Percentiles rank a stretch among this genome's conserved stretches.
Conservation (phyloP, 371 early-diverging fungal genomes). For the Syncephalastrum contaminatum region DNA sequence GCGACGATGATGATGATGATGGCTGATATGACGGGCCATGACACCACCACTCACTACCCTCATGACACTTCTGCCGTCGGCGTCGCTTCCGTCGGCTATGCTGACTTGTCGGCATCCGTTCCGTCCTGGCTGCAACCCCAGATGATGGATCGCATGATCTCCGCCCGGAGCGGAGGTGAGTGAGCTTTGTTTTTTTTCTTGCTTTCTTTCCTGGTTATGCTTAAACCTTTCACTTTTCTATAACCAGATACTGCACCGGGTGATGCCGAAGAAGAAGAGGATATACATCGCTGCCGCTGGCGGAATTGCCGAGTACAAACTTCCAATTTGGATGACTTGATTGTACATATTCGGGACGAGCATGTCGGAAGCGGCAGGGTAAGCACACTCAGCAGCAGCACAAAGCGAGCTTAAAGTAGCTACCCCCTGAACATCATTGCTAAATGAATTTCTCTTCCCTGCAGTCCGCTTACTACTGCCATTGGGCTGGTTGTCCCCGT, state of each 20-base stretch:
- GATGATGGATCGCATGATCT: conserved; percentile 9
- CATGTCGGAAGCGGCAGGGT: conserved; percentile 27
- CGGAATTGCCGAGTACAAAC: conserved; percentile 5
- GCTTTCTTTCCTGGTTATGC: neutral
- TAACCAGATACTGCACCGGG: neutral
- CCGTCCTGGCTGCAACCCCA: conserved; percentile 1
- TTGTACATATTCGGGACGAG: conserved; percentile 18
- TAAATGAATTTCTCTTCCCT: neutral
- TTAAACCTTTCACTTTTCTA: conserved; percentile 1
- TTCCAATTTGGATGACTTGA: conserved; percentile 17
- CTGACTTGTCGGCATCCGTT: conserved; percentile 4
- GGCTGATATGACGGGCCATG: conserved; percentile 11
- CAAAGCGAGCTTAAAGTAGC: no score
- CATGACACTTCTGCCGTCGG: conserved; percentile 1
- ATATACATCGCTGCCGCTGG: conserved; percentile 17
- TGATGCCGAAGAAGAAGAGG: conserved; percentile 9
- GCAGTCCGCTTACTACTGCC: conserved; percentile 74
- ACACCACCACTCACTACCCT: conserved; percentile 9
- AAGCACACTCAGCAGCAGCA: conserved; percentile 2
- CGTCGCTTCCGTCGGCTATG: no score
- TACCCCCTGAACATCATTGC: no score
- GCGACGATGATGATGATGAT: no score
- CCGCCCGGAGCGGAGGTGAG: conserved; percentile 3
- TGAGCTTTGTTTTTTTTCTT: neutral
- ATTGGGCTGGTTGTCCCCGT: conserved; percentile 82